A percentile compares a stretch with the other conserved stretches of the same genome.
Evolutionary conservation across 2,329 filamentous ascomycete genomes (phyloP).

Genomic region (Macrophomina phaseolina): DNA sequence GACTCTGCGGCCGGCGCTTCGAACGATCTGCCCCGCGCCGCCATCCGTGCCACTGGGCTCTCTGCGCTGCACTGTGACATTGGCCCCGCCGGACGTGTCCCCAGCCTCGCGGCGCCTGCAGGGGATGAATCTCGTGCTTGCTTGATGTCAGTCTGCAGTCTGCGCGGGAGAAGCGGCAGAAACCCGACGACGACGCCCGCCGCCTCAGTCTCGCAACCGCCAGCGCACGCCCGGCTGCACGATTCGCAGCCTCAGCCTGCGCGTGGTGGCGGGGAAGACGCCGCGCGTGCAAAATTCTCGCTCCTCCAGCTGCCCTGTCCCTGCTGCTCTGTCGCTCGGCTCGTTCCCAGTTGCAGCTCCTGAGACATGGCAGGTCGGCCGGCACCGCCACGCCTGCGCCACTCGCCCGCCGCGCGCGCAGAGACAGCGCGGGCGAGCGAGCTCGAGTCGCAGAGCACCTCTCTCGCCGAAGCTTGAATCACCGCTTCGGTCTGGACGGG

Average conservation of each 20-base stretch:
- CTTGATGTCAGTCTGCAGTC: slow-evolving; percentile 23
- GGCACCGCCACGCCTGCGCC: too few species aligned
- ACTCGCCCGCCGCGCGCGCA: too few species aligned
- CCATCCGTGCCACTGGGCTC: slow-evolving; percentile 17
- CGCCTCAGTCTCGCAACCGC: neutral
- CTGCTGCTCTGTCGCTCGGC: neutral
- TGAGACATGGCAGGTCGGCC: neutral
- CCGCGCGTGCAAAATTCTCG: slow-evolving; percentile 4
- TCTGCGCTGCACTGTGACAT: slow-evolving; percentile 22
- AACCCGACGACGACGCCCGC: neutral
- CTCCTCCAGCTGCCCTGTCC: neutral
- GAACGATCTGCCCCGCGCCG: slow-evolving; percentile 11
- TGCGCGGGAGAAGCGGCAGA: slow-evolving; percentile 7
- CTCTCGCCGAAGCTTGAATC: too few species aligned
- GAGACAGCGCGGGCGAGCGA: too few species aligned
- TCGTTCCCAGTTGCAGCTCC: too few species aligned
- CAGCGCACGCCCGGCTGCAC: neutral
- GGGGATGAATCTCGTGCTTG: slow-evolving; percentile 23
- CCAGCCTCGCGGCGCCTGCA: slow-evolving; percentile 16
- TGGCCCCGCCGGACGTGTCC: slow-evolving; percentile 8
- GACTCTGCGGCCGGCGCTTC: slow-evolving; percentile 20
- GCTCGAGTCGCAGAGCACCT: too few species aligned
- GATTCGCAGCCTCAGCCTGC: slow-evolving; percentile 5
- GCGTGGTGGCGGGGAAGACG: neutral
- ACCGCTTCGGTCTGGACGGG: too few species aligned